These are phyloP conservation scores for Trichoderma pleuroti DNA, from an alignment of 2,329 filamentous ascomycete species.

Conservation along the genomic window DNA sequence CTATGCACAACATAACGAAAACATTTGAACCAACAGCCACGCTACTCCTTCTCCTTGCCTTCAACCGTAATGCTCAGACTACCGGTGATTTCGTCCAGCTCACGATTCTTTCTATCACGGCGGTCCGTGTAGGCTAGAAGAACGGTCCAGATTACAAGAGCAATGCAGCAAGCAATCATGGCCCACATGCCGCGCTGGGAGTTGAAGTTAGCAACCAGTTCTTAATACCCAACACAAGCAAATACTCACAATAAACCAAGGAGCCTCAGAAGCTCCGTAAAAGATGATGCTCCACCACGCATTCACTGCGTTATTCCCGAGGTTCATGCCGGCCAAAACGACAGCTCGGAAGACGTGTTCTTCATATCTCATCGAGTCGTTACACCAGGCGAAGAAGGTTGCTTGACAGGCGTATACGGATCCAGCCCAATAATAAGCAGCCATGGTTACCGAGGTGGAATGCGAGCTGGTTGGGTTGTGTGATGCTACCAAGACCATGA, in stretches of 20 bases:
- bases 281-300: conserved; percentile 73
- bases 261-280: conserved; percentile 63
- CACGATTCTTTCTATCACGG: conserved; percentile 17
- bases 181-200: conserved; percentile 65
- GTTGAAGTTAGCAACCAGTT: no score
- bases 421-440: conserved; percentile 67
- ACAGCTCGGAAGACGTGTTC: conserved; percentile 61
- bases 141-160: conserved; percentile 57
- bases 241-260: conserved; percentile 57
- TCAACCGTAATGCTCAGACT: neutral
- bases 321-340: conserved; percentile 69
- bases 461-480: conserved; percentile 35
- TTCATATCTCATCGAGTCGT: conserved; percentile 64
- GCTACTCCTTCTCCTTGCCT: neutral
- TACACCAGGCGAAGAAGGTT: conserved; percentile 73
- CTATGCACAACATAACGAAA: no score
- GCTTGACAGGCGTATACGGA: conserved; percentile 69
- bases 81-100: neutral
- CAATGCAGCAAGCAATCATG: conserved; percentile 63
- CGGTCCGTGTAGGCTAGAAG: conserved; percentile 45
- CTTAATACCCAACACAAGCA: no score
- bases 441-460: conserved; percentile 56
- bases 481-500: conserved; percentile 57
- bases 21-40: neutral
- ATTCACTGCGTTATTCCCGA: conserved; percentile 65